Base-by-base conservation (phyloP, 2,329 filamentous ascomycete species). In the Alternaria dauci region DNA sequence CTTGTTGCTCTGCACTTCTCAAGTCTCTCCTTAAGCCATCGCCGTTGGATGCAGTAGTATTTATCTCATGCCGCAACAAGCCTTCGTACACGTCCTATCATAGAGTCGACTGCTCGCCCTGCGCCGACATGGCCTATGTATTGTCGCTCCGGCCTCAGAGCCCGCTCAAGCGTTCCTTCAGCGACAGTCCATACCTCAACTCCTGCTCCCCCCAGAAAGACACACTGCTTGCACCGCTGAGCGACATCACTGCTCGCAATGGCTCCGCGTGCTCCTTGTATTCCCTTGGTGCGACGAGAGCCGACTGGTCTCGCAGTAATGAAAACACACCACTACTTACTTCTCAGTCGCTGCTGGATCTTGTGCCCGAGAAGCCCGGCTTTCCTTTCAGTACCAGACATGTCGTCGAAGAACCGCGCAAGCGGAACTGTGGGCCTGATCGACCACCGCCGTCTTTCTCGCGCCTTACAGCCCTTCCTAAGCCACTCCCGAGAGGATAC, bases 121-220 rank as follows among this genome's bases (percentile, higher is more conserved):
- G 32, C 38, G 38, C 53, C 58, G 59, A 67, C 48, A 80, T 81
- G 78, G 77, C 78, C 55, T 79, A 75, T 65, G 72, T 80, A 60
- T 72, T 80, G 59, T 78, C 78, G 42, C 70, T 80, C 51, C 76
- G 71, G 34, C 72, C 77, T 16, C 74, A 76, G 46, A 79, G 75
- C 59, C 77, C 78, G 9, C 70, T 80, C 64, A 79, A 80, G 67
- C 76, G 77, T 54, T 78, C 78, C 56, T 80, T 81, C 69, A 79
- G 76, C 67, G 78, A 80, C 64, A 77, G 73, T 53, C 76, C 75
- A 39, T 78, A 75, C 68, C 67, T 78, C 46, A 71, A 68, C 42
- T 69, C 76, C 48, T 73, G 69, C 62, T 77, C 78, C 16, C 71
- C 78, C 32, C 56, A 75, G 12, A 70, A 68, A 39, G 69, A 75